phyloP scores from a whole-genome alignment of 1,284 basidiomycete genomes.

The Apiotrichum gamsii region DNA sequence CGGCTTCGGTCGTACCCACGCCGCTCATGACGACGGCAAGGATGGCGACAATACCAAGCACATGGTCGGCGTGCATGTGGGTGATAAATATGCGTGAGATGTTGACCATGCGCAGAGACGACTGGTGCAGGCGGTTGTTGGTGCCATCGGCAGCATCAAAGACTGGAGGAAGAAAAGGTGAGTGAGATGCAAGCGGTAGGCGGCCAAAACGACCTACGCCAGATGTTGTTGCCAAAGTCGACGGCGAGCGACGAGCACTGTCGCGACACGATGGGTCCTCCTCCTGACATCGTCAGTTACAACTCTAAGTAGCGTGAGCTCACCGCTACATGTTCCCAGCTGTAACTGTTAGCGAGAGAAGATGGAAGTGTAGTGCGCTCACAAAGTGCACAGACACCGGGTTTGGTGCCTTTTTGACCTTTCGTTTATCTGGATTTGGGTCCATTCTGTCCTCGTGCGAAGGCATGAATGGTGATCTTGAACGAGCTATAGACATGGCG shows the following conservation, averaged over 20 bases:
- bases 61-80: constrained; percentile 84
- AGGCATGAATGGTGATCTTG: constrained; percentile 1
- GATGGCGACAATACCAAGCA: constrained; percentile 70
- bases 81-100: constrained; percentile 76
- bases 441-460: background rate
- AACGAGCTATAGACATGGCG: no score
- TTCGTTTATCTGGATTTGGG: background rate
- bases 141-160: constrained; percentile 85
- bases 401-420: constrained; percentile 8
- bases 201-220: constrained; percentile 33
- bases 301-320: no score
- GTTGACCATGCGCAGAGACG: constrained; percentile 55
- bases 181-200: background rate
- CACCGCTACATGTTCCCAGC: constrained; percentile 47
- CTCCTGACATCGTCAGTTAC: no score
- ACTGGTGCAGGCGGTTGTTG: constrained; percentile 67
- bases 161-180: constrained; percentile 55
- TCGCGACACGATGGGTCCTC: constrained; percentile 42
- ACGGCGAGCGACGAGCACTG: constrained; percentile 47
- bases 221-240: constrained; percentile 45
- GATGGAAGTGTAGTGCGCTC: constrained; percentile 10
- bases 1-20: constrained; percentile 42
- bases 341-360: constrained; percentile 12
- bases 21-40: constrained; percentile 59
- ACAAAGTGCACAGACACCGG: constrained; percentile 41